Evolutionary conservation across 345 rosid species (phyloP).

Genomic region (Barbarea vulgaris): DNA sequence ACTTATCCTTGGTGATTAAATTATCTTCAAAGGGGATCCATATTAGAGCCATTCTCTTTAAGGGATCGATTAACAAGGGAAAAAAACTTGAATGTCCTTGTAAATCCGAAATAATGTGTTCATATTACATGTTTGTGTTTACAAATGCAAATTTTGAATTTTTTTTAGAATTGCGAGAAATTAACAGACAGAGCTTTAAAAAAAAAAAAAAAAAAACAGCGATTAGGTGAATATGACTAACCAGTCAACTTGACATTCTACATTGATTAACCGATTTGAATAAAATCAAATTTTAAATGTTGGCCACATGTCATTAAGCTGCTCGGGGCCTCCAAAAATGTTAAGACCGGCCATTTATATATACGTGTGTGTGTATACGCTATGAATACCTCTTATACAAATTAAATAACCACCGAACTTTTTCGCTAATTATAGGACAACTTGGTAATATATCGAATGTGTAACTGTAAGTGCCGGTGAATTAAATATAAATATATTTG

Average conservation of each 20-base stretch:
- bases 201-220: no score
- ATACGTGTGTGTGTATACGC: not conserved
- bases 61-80: not conserved
- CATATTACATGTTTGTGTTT: not conserved
- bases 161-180: not conserved
- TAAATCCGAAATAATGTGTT: not conserved
- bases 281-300: not conserved
- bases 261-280: not conserved
- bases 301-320: not conserved
- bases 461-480: slow-evolving; percentile 16
- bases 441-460: not conserved
- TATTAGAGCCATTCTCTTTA: not conserved
- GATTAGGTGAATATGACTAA: slow-evolving; percentile 1
- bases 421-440: not conserved
- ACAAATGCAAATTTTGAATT: not conserved
- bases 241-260: not conserved
- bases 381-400: not conserved
- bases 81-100: not conserved
- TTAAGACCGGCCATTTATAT: not conserved
- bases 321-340: not conserved
- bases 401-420: slow-evolving; percentile 29
- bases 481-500: not conserved
- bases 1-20: not conserved
- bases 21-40: not conserved
- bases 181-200: no score